Evolutionary conservation across 495 filamentous ascomycete genomes (phyloP).

Genomic region (Parathielavia appendiculata): DNA sequence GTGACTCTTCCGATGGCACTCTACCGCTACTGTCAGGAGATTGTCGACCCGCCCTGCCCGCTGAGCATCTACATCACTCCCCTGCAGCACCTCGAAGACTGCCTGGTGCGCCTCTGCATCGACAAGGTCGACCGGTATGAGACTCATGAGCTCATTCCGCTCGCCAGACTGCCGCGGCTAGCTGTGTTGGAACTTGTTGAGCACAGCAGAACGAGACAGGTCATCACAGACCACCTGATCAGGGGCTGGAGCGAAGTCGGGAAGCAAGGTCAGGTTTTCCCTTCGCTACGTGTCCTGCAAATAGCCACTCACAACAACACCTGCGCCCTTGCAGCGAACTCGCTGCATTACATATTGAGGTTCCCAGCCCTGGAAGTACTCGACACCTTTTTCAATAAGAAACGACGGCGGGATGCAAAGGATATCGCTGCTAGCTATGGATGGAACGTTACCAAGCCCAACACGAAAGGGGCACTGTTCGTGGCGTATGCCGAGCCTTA

Average conservation of each 20-base stretch:
- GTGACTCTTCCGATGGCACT: neutral
- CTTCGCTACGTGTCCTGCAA: slow-evolving; percentile 28
- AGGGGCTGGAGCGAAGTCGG: slow-evolving; percentile 26
- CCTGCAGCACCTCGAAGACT: slow-evolving; percentile 18
- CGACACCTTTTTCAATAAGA: slow-evolving; percentile 9
- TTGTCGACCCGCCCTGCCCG: slow-evolving; percentile 11
- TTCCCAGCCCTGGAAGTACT: slow-evolving; percentile 27
- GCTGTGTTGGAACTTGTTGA: slow-evolving; percentile 32
- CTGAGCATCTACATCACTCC: slow-evolving; percentile 25
- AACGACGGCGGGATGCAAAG: neutral
- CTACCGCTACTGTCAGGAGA: slow-evolving; percentile 2
- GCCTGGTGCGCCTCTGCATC: slow-evolving; percentile 30
- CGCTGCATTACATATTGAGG: slow-evolving; percentile 21
- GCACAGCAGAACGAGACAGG: neutral
- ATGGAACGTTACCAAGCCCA: neutral
- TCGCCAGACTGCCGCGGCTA: slow-evolving; percentile 30
- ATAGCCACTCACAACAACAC: slow-evolving; percentile 18
- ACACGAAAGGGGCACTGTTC: neutral
- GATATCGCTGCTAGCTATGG: neutral
- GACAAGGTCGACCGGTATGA: slow-evolving; percentile 15
- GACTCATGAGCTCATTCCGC: slow-evolving; percentile 23
- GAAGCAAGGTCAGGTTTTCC: slow-evolving; percentile 22
- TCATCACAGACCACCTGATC: slow-evolving; percentile 29
- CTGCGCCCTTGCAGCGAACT: slow-evolving; percentile 16
- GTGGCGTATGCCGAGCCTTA: slow-evolving; percentile 3